Evolutionary conservation across 345 rosid genomes (phyloP), one percentile per base, ranked within the genome.

Genomic region (Rhodamnia argentea): DNA sequence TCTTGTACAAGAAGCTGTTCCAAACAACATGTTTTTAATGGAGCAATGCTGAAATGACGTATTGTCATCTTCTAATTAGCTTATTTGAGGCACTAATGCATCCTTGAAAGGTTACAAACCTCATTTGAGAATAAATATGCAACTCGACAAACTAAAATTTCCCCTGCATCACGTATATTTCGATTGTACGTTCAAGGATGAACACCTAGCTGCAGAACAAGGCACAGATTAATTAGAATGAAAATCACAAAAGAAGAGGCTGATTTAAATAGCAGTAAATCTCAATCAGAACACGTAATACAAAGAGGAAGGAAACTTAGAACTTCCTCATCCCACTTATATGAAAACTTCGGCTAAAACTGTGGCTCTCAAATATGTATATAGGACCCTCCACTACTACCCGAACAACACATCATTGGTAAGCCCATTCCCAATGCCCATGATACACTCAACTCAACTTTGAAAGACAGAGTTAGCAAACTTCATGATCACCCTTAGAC

Each of bases 141-240:
- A 82, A 97, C 70, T n/a, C 94, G 95, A 64, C 88, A 88, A 89
- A 87, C 81, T 44, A 96, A 86, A 52, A 92, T 92, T 82, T 91
- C 91, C 93, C 90, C 91, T 56, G 95, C 94, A 87, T 96, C 95
- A 90, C 89, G 90, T 76, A 87, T 91, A 55, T 96, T 89, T 86
- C 92, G 91, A 86, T 83, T 89, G 91, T 91, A 89, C 76, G 24
- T 85, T 75, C 86, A 85, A 87, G 92, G 91, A 78, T 83, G 54
- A 85, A 94, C 88, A 51, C 96, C 96, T 85, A 97, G 93, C 99
- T 97, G 97, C 90, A 90, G 85, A 86, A 88, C 26, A 56, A 82
- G 87, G 42, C 83, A 60, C n/a, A 56, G 83, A 62, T 55, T 55
- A 87, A 52, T 10, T 55, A 58, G 50, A 52, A 11, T 83, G n/a